Evolutionary conservation across 495 filamentous ascomycete genomes (phyloP), one percentile per base, ranked within the genome.

Genomic region (Apiosordaria backusii): DNA sequence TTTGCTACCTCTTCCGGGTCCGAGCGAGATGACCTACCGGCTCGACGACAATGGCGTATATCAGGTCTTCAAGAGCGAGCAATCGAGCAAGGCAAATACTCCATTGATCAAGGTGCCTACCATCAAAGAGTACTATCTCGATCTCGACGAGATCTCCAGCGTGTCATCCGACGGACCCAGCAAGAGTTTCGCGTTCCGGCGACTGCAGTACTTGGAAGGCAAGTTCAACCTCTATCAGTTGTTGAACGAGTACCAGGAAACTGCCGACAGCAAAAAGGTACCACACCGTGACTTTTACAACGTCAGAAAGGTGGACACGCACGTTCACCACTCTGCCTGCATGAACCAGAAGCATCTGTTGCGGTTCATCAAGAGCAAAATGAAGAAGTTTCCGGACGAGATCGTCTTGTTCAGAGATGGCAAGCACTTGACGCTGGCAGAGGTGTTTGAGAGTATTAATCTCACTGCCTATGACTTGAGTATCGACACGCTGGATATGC

Each of bases 321-420:
- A 99, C 83, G 95, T 99, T 66, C 95, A 99, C 76, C 95, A 99
- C 76, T 99, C 95, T 4, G 96, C 95, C 50, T 98, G 96, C 76
- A 99, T 99, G 95, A 99, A 98, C 76, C 95, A 98, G 80, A 99
- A 99, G 74, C 95, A 99, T 83, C 81, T 99, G 53, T 83, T 99
- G 66, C 90, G 95, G 50, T 99, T 98, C 77, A 99, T 99, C 79
- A 99, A 99, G 77, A 96, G 92, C 80, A 98, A 97, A 78, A 97
- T 99, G 90, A 97, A 97, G 83, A 98, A 96, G 74, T 94, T 83
- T 4, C 93, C 92, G 3, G 90, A 97, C 74, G 95, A 99, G 80
- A 88, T 93, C 40, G 95, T 99, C 19, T 84, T 98, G 62, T 97
- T 88, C 75, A 85, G 95, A 70, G 96, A 99, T 79, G 93, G 91